Evolutionary conservation across 2,329 filamentous ascomycete genomes (phyloP), one percentile per base, ranked within the genome.

Genomic region (Fusarium napiforme): DNA sequence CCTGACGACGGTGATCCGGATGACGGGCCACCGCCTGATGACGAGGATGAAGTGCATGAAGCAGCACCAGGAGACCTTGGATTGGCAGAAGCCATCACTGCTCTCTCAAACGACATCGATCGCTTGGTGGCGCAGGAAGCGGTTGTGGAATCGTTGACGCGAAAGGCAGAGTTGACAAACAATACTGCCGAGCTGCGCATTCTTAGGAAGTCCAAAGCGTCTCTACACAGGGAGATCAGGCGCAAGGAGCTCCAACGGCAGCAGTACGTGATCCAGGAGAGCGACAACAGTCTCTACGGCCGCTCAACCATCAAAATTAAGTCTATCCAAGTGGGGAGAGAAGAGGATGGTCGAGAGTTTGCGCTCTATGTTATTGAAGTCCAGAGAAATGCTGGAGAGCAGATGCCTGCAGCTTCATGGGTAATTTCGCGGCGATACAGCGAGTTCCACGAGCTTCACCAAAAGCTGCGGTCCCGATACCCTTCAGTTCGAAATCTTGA

Each of bases 331-430:
- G 94, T 98, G 19, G 96, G 95, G 10, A 92, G 91, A 70, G 96
- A 98, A 74, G 93, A 96, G 34, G 95, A 98, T 77, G 96, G 96
- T 11, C 93, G 94, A 76, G 96, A 99, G 79, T 99, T 93, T 80
- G 96, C 96, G 14, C 87, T 98, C 68, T 99, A 98, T 81, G 91
- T 97, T 37, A 90, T 99, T 64, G 96, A 99, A 82, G 96, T 99
- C 7, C 92, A 93, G 75, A 89, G 96, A 66, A 92, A 95, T 78
- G 95, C 95, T 4, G 96, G 95, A 21, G 96, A 98, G 79, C 94
- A 97, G 81, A 97, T 98, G 93, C 93, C 95, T 7, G 94, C 96
- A n/a, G 96, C 96, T 1, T 93, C 93, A 7, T 99, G 96, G 96
- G 90, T 92, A 19, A 91, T 99, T 47, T 93, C 94, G n/a, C 90